Evolutionary conservation across 768 basidiomycete species (phyloP).

Genomic region (Dioszegia crocea): DNA sequence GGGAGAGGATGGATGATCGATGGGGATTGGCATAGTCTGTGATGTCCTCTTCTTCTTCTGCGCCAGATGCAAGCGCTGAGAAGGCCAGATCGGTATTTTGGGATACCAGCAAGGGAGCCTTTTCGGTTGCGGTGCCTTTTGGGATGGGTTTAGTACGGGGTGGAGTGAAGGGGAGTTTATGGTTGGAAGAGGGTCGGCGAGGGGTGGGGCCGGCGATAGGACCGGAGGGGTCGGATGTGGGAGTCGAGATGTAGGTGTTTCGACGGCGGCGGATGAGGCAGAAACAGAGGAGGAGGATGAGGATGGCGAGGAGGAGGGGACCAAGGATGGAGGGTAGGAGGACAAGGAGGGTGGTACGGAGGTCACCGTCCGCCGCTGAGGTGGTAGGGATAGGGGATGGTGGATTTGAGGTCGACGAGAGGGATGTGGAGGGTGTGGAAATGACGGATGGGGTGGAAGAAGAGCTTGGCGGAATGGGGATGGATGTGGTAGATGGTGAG

Average conservation of each 20-base stretch:
- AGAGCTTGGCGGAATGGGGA: too few species aligned
- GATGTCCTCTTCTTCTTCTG: constrained; percentile 4
- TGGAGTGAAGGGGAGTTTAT: constrained; percentile 1
- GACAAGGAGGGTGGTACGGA: constrained; percentile 1
- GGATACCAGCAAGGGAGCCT: background rate
- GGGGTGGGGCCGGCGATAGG: background rate
- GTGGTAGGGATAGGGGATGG: background rate
- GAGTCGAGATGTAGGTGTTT: background rate
- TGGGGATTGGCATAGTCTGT: constrained; percentile 8
- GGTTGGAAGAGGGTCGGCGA: background rate
- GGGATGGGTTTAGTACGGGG: background rate
- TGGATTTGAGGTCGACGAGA: background rate
- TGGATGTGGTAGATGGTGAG: too few species aligned
- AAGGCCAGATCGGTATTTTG: background rate
- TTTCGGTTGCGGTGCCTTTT: background rate
- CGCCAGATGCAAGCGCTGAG: background rate
- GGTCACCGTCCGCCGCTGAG: background rate
- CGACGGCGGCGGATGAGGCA: background rate
- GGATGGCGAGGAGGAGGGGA: constrained; percentile 4
- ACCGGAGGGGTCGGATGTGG: background rate
- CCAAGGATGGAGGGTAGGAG: constrained; percentile 10
- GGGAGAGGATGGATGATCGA: constrained; percentile 4
- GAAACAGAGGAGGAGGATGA: constrained; percentile 10
- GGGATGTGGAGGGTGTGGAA: background rate
- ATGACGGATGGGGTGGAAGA: background rate